Base-by-base conservation (phyloP, 345 rosid species). In the Camelina laxa region DNA sequence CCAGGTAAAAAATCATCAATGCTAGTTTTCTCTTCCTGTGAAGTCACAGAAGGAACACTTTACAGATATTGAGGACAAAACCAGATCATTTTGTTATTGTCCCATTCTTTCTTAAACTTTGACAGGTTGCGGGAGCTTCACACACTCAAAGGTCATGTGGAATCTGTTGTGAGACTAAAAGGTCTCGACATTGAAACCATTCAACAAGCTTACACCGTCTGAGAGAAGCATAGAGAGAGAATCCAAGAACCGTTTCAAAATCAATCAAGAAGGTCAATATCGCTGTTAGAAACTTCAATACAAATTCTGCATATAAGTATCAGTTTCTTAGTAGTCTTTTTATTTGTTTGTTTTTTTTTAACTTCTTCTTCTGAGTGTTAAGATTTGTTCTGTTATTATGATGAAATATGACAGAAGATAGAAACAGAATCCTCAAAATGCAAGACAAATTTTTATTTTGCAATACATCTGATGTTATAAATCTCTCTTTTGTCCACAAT, bases 151-250 rank as follows among this genome's bases (percentile, higher is more conserved):
- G 99, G 99, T 72, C 97, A 92, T 13, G 97, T 95, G 7, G 99
- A 95, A 82, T 95, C 97, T 3, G 99, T 92, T 60, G 96, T 92
- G 75, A 89, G 93, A 79, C 65, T 92, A 77, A 95, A 95, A 83
- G 96, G 96, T 24, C 89, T 95, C 0, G 99, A 95, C 84, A 95
- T 90, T 39, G 96, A 90, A 81, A 92, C 97, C n/a, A 95, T 95
- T 64, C 99, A 87, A 78, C 99, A 95, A 82, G 87, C 97, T 2
- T 92, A 95, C 87, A 92, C 99, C 0, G 97, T 95, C 79, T 92
- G 80, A 70, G 70, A 51, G 57, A 47, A 58, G 58, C 59, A 8
- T 50, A 44, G 56, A 31, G 55, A 41, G 61, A 60, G 48, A 31
- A 31, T 9, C 57, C 6, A 35, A 4, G 33, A 66, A 47, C 38